Base-by-base conservation (phyloP, 257 asterid genomes). In the Perilla frutescens region DNA sequence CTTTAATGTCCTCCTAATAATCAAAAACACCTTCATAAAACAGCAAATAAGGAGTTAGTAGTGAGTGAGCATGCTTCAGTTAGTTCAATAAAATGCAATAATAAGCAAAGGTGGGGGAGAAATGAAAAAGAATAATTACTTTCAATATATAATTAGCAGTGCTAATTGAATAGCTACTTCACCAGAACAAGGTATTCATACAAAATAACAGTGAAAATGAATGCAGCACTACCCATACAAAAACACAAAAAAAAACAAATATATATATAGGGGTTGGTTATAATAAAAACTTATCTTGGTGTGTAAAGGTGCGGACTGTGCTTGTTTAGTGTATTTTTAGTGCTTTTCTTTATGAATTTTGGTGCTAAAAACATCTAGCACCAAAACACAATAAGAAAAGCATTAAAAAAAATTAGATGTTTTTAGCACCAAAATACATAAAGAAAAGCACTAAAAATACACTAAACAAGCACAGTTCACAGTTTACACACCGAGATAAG, bases 1-100 rank as follows among this genome's bases (percentile, higher is more conserved):
- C 90, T 94, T 94, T 78, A 94, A 86, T 84, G 87, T 94, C 87
- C 97, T 87, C 84, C 96, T 85, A 71, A 94, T 94, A 65, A 88
- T 87, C 80, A 87, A 82, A 83, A 91, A 94, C 80, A 85, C 90
- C 98, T 93, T 72, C 82, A 84, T 64, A 72, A 71, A 62, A 76
- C 54, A 82, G 60, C 45, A 73, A 77, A 54, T 58, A 50, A 78
- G 57, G 62, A 77, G 58, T 65, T 54, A 79, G 76, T n/a, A 63
- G 45, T 48, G 8, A 57, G 45, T 48, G 11, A 57, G 65, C 32
- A 77, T 34, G 26, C 34, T 14, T 14, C 65, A 57, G 34, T 50
- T 44, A 64, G 57, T 50, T 73, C 31, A 66, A 70, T 50, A 58
- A 62, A 57, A 67, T 45, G 60, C 70, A 45, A 60, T 29, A 67